Evolutionary conservation across 768 basidiomycete genomes (phyloP), one percentile per base, ranked within the genome.

Genomic region (Collybiopsis confluens): DNA sequence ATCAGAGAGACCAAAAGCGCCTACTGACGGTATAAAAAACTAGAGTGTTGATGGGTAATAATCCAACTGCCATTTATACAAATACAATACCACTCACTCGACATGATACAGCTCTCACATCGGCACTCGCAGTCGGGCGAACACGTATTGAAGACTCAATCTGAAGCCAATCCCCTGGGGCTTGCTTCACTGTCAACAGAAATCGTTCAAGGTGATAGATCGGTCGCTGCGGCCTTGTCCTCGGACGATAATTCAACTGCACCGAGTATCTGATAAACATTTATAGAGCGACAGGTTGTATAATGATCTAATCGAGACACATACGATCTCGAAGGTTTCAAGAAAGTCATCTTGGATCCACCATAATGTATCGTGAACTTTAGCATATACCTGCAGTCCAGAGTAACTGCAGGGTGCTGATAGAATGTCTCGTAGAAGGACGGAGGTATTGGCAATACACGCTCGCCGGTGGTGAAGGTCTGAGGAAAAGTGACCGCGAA

Each of bases 81-180:
- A 68, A 35, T 28, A 54, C 46, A 16, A 33, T n/a, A 41, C 27
- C 42, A 67, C 79, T 59, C 60, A 83, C 83, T 63, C 81, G 74
- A 60, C 80, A 82, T 59, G 80, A 72, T 20, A 78, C 69, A 15
- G 75, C 72, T 38, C 68, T 64, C 49, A 73, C 58, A 2, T 58
- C 59, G 4, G 73, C 59, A 44, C 23, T 48, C 8, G 45, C 65
- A 13, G 62, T 63, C 28, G 62, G 64, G 20, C 71, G 66, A 33
- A 65, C 62, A 44, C 65, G 58, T 67, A 81, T 63, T 51, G 60
- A 60, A 58, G 73, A 54, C 53, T 73, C 55, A n/a, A 77, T 64
- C 61, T 85, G 78, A 47, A 68, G 66, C 82, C 82, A 85, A 58
- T 84, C 84, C 47, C 82, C 80, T 4, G 83, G 82, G 2, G 72